Evolutionary conservation across 495 filamentous ascomycete species (phyloP).

Genomic region (Annulohypoxylon maeteangense): DNA sequence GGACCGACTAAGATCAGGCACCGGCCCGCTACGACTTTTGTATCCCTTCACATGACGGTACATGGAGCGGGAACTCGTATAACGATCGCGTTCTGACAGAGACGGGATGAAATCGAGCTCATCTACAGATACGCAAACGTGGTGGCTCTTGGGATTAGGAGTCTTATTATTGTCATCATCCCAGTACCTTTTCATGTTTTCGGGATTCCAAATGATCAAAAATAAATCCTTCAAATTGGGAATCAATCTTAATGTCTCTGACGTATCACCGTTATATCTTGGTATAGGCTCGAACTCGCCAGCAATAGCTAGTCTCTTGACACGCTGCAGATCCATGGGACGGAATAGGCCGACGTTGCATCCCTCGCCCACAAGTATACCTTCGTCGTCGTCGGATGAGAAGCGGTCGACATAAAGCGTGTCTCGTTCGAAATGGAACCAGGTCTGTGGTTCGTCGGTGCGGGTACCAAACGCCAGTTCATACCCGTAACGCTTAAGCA

Average conservation of each 20-base stretch:
- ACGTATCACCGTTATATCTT: background rate
- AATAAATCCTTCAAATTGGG: slow-evolving; percentile 7
- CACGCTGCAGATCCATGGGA: slow-evolving; percentile 3
- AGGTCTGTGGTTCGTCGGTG: slow-evolving; percentile 18
- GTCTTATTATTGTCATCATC: background rate
- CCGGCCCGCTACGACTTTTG: background rate
- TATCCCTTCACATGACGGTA: background rate
- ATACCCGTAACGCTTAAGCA: slow-evolving; percentile 23
- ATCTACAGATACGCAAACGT: slow-evolving; percentile 3
- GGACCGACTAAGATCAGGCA: background rate
- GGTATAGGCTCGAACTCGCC: background rate
- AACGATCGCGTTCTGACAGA: background rate
- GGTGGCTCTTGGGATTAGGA: background rate
- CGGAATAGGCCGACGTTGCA: slow-evolving; percentile 12
- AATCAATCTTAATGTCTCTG: background rate
- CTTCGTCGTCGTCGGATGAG: too few species aligned
- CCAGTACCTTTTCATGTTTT: background rate
- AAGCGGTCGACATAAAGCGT: background rate
- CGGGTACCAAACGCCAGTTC: slow-evolving; percentile 31
- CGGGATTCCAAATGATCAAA: background rate
- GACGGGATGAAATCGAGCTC: slow-evolving; percentile 1
- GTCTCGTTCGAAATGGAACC: slow-evolving; percentile 33
- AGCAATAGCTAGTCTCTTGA: slow-evolving; percentile 6
- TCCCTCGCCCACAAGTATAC: background rate
- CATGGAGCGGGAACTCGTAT: background rate